phyloP scores from a whole-genome alignment of 2,329 filamentous ascomycete genomes.

The Penicillium oxalicum region DNA sequence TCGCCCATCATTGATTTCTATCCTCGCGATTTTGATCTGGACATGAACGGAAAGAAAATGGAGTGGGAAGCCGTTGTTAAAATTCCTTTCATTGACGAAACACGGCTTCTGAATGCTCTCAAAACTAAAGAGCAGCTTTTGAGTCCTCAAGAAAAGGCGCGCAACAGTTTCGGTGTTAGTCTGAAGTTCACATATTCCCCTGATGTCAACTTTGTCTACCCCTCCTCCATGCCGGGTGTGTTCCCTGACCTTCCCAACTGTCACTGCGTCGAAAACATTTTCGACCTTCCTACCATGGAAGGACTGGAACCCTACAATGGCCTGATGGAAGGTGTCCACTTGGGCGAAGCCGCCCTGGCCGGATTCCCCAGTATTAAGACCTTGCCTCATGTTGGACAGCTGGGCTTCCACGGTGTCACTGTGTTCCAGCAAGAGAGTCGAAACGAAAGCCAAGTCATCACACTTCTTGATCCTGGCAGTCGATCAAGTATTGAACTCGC shows the following conservation, averaged over 20 bases:
- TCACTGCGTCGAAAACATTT: slow-evolving; percentile 91
- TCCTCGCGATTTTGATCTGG: slow-evolving; percentile 89
- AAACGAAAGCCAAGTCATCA: slow-evolving; percentile 94
- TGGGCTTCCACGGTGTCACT: slow-evolving; percentile 84
- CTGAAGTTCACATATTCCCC: slow-evolving; percentile 86
- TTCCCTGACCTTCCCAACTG: slow-evolving; percentile 86
- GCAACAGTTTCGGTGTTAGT: slow-evolving; percentile 87
- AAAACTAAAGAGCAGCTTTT: slow-evolving; percentile 72
- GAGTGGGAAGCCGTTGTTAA: slow-evolving; percentile 99
- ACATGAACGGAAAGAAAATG: slow-evolving; percentile 99
- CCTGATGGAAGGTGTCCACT: slow-evolving; percentile 73
- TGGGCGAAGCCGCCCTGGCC: slow-evolving; percentile 77
- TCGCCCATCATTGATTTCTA: slow-evolving; percentile 98
- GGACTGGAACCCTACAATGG: slow-evolving; percentile 80
- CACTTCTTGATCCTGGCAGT: slow-evolving; percentile 66
- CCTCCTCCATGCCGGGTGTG: slow-evolving; percentile 78
- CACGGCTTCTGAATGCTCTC: slow-evolving; percentile 78
- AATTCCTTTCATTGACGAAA: slow-evolving; percentile 96
- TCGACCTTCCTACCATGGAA: slow-evolving; percentile 87
- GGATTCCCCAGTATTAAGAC: slow-evolving; percentile 90
- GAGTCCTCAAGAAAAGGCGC: slow-evolving; percentile 67
- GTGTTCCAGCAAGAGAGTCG: slow-evolving; percentile 95
- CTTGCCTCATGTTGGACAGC: slow-evolving; percentile 70
- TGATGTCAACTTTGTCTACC: slow-evolving; percentile 73
- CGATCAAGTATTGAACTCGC: slow-evolving; percentile 66